phyloP scores from a whole-genome alignment of 768 basidiomycete species.

The Multifurca ochricompacta region DNA sequence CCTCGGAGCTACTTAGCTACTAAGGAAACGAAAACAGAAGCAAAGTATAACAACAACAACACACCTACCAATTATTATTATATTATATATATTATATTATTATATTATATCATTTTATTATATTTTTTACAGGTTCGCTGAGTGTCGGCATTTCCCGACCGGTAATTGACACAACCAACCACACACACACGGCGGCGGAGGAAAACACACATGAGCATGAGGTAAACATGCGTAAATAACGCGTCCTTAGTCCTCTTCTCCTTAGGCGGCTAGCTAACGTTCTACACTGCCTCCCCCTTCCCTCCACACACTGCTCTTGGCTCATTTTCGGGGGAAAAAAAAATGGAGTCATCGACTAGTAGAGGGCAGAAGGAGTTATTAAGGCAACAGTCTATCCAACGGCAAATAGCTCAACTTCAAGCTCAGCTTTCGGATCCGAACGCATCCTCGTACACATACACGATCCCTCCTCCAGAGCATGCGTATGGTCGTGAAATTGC shows the following conservation, averaged over 20 bases:
- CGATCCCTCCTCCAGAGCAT: conserved; percentile 24
- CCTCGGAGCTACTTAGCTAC: background rate
- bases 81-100: too few species aligned
- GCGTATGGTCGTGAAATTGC: conserved; percentile 29
- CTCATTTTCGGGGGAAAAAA: background rate
- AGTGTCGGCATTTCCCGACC: conserved; percentile 13
- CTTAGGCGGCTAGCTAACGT: background rate
- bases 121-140: conserved; percentile 18
- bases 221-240: conserved; percentile 23
- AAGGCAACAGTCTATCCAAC: conserved; percentile 42
- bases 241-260: conserved; percentile 17
- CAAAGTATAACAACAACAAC: background rate
- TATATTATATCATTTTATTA: too few species aligned
- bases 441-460: conserved; percentile 4
- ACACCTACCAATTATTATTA: too few species aligned
- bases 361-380: conserved; percentile 32
- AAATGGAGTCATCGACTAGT: conserved; percentile 51
- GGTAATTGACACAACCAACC: background rate
- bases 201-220: too few species aligned
- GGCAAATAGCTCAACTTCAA: conserved; percentile 50
- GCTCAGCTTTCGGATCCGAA: conserved; percentile 42
- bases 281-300: background rate
- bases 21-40: background rate
- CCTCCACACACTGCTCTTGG: background rate
- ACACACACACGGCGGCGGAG: too few species aligned